Evolutionary conservation across 805 yeast species (phyloP), one percentile per base, ranked within the genome.

Genomic region (Yamadazyma sp.): DNA sequence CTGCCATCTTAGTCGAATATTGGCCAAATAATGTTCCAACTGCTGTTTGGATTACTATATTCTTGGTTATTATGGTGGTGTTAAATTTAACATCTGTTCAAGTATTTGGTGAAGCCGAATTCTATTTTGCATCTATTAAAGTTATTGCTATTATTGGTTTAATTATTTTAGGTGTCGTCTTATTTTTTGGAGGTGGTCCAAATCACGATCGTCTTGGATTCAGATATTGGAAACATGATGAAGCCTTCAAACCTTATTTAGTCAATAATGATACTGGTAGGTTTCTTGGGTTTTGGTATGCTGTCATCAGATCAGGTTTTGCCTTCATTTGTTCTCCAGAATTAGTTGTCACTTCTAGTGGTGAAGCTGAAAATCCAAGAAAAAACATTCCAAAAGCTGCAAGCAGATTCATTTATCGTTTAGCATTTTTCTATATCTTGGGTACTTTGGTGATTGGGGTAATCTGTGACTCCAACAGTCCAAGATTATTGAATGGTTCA

Each of bases 171-270:
- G 63, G 82, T 31, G 69, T 82, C 38, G 63, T 80, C 36, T 72
- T 84, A 40, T 80, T 82, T 63, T 64, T 79, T 39, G 94, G 94
- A 39, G 94, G 93, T 32, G 85, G 79, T 17, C 88, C 91, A 40
- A 68, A 69, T 24, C 82, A 80, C 50, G 87, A 82, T 47, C 70
- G 89, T 56, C 56, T 77, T 17, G 91, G 89, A 1, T 82, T 81
- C 61, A 69, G 83, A 47, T 82, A 66, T 59, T 82, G 86, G 85
- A 58, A 68, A 31, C 51, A 56, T 23, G 57, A 49, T 20, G 36
- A 46, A 14, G 64, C 71, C 1, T 65, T 72, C 44, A 65, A 62
- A 33, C 50, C 60, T 36, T 75, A 77, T 47, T 47, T 75, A 33
- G 58, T 64, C 2, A 52, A 48, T 7, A 86, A 86, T 17, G 55